phyloP scores from a whole-genome alignment of 1,284 basidiomycete genomes.

The Cutaneotrichosporon daszewskae region DNA sequence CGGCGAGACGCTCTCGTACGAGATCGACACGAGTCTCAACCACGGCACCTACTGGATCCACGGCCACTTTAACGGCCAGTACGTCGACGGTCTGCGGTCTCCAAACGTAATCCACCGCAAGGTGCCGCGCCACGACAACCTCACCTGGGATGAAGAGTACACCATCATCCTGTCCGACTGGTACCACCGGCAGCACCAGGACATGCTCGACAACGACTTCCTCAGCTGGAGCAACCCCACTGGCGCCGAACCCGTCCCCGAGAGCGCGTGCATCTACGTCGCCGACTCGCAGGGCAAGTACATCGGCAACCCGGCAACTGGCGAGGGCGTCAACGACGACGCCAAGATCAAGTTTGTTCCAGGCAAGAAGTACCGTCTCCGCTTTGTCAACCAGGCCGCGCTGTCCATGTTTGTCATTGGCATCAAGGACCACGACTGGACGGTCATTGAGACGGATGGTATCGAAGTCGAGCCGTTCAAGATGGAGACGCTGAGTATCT shows the following conservation, averaged over 20 bases:
- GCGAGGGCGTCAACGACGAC: slow-evolving; percentile 62
- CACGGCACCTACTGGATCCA: slow-evolving; percentile 86
- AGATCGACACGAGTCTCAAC: slow-evolving; percentile 58
- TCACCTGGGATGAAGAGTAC: slow-evolving; percentile 82
- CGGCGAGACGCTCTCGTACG: slow-evolving; percentile 66
- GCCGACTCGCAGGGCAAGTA: slow-evolving; percentile 61
- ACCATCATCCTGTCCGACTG: slow-evolving; percentile 78
- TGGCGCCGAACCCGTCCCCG: slow-evolving; percentile 83
- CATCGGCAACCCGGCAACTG: slow-evolving; percentile 51
- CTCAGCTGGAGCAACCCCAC: slow-evolving; percentile 66
- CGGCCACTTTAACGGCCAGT: slow-evolving; percentile 63
- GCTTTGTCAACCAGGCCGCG: slow-evolving; percentile 69
- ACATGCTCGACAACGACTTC: slow-evolving; percentile 61
- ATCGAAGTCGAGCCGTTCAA: slow-evolving; percentile 69
- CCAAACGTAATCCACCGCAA: slow-evolving; percentile 65
- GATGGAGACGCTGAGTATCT: slow-evolving; percentile 63
- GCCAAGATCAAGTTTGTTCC: slow-evolving; percentile 74
- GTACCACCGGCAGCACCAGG: slow-evolving; percentile 65
- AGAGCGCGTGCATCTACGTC: slow-evolving; percentile 78
- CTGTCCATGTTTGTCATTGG: slow-evolving; percentile 67
- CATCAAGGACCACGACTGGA: slow-evolving; percentile 89
- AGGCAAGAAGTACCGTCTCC: slow-evolving; percentile 63
- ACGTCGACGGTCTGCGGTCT: slow-evolving; percentile 55
- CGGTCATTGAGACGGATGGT: slow-evolving; percentile 82
- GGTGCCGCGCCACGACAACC: slow-evolving; percentile 48